Conservation (phyloP, 2,329 filamentous ascomycete species). For the Trichoderma guizhouense region DNA sequence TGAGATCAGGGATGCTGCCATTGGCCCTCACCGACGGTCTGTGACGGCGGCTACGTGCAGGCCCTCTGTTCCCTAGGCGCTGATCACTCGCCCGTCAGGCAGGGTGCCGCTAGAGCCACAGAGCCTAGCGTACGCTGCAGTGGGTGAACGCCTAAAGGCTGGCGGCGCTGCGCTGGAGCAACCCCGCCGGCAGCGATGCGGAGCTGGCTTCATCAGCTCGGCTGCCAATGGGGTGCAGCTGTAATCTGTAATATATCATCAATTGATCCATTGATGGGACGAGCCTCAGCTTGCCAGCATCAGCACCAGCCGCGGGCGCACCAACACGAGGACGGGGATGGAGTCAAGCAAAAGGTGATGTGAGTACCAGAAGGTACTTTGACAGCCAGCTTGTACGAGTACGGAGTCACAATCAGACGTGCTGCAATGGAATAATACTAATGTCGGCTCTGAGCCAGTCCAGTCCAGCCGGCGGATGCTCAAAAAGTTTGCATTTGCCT, state of each 20-base stretch:
- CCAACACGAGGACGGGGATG: not conserved
- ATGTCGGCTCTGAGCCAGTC: not conserved
- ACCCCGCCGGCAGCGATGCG: not conserved
- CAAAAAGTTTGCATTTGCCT: conserved; percentile 7
- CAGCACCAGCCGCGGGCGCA: not conserved
- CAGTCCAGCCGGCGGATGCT: not conserved
- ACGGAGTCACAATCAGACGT: not conserved
- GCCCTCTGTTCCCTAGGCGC: conserved; percentile 15
- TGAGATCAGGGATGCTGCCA: not conserved
- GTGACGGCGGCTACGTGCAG: conserved; percentile 24
- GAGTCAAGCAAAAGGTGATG: not conserved
- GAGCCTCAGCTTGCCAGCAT: not conserved
- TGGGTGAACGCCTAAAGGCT: conserved; percentile 4
- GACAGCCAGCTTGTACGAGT: not conserved
- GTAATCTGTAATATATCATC: not conserved
- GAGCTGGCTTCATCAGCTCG: not conserved
- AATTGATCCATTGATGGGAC: not conserved
- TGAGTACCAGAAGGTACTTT: not conserved
- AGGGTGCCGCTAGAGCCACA: conserved; percentile 11
- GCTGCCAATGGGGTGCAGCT: conserved; percentile 2
- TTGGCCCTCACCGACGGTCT: conserved; percentile 24
- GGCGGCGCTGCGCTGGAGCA: not conserved
- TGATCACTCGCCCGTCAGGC: conserved; percentile 20
- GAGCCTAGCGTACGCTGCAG: not conserved
- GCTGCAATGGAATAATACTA: not conserved